These are phyloP conservation scores for Mycena crocata DNA, from an alignment of 768 basidiomycete species.

Conservation along the genomic window DNA sequence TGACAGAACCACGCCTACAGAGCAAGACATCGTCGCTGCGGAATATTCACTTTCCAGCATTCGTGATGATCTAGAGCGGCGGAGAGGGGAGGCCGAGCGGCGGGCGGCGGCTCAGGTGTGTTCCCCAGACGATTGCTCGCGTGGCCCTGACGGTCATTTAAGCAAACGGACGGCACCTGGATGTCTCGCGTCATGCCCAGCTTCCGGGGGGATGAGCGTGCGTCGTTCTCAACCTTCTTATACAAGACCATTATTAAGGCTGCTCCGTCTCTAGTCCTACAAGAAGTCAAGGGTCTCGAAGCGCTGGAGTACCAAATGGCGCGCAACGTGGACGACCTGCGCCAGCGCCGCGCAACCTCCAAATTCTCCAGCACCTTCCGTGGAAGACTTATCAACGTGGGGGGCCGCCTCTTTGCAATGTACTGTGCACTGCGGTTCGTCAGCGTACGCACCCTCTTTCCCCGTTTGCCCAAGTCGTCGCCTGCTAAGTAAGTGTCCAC, in stretches of 20 bases:
- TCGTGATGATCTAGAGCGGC: conserved; percentile 63
- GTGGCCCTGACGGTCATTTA: neutral
- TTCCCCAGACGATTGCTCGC: neutral
- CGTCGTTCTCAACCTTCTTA: conserved; percentile 32
- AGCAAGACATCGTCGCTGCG: conserved; percentile 63
- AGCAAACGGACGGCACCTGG: conserved; percentile 53
- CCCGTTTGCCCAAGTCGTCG: neutral
- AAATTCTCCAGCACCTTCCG: conserved; percentile 64
- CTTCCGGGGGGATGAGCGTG: conserved; percentile 60
- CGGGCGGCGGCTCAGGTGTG: conserved; percentile 39
- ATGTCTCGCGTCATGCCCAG: conserved; percentile 60
- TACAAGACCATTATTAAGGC: no score
- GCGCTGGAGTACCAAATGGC: conserved; percentile 78
- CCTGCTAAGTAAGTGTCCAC: conserved; percentile 6
- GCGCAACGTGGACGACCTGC: conserved; percentile 63
- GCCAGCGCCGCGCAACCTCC: conserved; percentile 59
- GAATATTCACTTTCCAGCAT: conserved; percentile 71
- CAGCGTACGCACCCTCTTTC: conserved; percentile 60
- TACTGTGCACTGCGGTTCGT: conserved; percentile 75
- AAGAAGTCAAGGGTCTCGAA: conserved; percentile 74
- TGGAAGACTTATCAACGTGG: conserved; percentile 61
- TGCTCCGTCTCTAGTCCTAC: conserved; percentile 48
- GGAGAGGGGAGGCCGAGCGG: conserved; percentile 48
- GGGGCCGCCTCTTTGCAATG: conserved; percentile 67
- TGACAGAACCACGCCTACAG: conserved; percentile 54